These are phyloP conservation scores for Tolypocladium paradoxum DNA, from an alignment of 2,329 filamentous ascomycete genomes.

Conservation along the genomic window DNA sequence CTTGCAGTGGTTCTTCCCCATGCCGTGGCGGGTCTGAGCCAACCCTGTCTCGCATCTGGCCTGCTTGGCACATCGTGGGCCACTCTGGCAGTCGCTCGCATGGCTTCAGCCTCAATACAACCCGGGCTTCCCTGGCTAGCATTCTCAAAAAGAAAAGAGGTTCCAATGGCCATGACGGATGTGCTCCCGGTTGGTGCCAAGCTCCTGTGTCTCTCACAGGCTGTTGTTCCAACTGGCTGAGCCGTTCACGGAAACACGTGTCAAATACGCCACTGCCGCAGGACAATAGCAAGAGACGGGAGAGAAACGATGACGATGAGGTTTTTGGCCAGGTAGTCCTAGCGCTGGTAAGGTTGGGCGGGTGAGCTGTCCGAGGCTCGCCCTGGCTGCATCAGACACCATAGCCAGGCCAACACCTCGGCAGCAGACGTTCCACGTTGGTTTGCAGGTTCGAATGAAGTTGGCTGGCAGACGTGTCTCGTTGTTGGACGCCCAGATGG, in stretches of 20 bases:
- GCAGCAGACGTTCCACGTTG: background rate
- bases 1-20: background rate
- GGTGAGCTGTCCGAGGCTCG: background rate
- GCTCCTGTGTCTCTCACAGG: background rate
- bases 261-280: background rate
- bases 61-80: background rate
- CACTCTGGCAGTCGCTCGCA: background rate
- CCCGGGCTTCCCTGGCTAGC: background rate
- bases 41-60: background rate
- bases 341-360: background rate
- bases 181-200: background rate
- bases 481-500: background rate
- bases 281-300: background rate
- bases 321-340: background rate
- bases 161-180: background rate
- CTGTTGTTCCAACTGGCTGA: background rate
- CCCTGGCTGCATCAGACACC: background rate
- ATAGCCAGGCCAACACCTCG: background rate
- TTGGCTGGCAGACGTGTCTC: background rate
- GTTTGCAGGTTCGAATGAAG: background rate
- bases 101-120: background rate
- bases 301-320: background rate
- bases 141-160: background rate
- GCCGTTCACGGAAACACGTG: background rate
- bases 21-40: background rate